Conservation (phyloP, 768 basidiomycete genomes). For the Rhizopogon vesiculosus region DNA sequence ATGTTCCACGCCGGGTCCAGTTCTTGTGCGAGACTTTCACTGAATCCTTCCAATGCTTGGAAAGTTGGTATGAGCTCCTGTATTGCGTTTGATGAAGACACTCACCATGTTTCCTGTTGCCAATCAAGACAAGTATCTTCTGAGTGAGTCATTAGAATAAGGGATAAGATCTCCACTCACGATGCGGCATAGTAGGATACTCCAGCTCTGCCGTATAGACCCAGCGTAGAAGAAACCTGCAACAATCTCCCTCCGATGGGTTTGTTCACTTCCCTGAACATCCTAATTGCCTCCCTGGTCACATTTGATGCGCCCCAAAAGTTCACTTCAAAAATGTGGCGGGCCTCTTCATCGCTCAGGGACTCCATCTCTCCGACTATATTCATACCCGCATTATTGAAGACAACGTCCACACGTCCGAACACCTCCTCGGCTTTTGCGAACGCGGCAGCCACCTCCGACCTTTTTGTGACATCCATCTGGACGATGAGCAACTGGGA, state of each 20-base stretch:
- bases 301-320: slow-evolving; percentile 29
- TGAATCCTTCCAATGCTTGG: slow-evolving; percentile 26
- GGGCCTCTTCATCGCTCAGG: slow-evolving; percentile 24
- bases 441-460: slow-evolving; percentile 25
- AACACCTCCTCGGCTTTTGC: slow-evolving; percentile 23
- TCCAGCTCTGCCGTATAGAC: slow-evolving; percentile 6
- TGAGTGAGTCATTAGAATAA: neutral
- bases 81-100: neutral
- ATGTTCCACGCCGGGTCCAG: slow-evolving; percentile 26
- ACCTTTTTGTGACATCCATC: slow-evolving; percentile 26
- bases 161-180: slow-evolving; percentile 7
- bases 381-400: slow-evolving; percentile 32
- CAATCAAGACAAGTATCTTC: too few relatives aligned
- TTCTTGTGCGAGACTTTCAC: slow-evolving; percentile 17
- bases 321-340: slow-evolving; percentile 33
- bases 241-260: slow-evolving; percentile 30
- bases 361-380: slow-evolving; percentile 30
- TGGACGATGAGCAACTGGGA: slow-evolving; percentile 18
- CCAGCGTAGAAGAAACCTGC: slow-evolving; percentile 28
- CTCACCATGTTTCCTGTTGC: slow-evolving; percentile 5
- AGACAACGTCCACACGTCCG: slow-evolving; percentile 32
- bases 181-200: slow-evolving; percentile 21
- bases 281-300: slow-evolving; percentile 25
- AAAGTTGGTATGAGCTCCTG: neutral
- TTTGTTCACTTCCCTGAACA: slow-evolving; percentile 33